phyloP scores from a whole-genome alignment of 2,329 filamentous ascomycete genomes.

The Fusarium sp. region DNA sequence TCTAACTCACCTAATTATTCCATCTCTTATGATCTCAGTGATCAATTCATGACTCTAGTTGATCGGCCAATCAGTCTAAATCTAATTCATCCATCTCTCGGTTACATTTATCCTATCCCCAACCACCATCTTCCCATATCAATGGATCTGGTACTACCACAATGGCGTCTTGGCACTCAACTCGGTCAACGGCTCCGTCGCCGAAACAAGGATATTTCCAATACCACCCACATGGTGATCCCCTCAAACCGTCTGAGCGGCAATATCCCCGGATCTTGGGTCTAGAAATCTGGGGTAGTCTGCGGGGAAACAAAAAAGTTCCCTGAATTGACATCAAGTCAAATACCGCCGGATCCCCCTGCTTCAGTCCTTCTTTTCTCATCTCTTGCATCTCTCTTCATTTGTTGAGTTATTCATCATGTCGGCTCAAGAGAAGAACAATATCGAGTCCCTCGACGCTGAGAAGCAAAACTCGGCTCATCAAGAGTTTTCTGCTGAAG shows the following conservation, averaged over 20 bases:
- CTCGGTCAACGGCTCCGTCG: slow-evolving; percentile 29
- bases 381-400: neutral
- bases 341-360: slow-evolving; percentile 31
- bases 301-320: slow-evolving; percentile 22
- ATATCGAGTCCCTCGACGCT: slow-evolving; percentile 17
- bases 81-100: neutral
- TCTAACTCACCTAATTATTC: neutral
- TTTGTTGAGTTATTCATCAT: slow-evolving; percentile 6
- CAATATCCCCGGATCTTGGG: slow-evolving; percentile 27
- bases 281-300: slow-evolving; percentile 32
- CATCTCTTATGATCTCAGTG: neutral
- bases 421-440: slow-evolving; percentile 20
- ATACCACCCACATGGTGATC: slow-evolving; percentile 21
- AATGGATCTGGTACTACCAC: neutral
- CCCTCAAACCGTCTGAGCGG: slow-evolving; percentile 17
- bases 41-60: neutral
- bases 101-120: neutral
- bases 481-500: slow-evolving; percentile 32
- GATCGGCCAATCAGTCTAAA: neutral
- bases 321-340: neutral
- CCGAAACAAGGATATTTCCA: slow-evolving; percentile 23
- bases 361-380: neutral
- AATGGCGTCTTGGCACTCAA: slow-evolving; percentile 25
- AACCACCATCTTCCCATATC: neutral
- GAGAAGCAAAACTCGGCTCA: slow-evolving; percentile 38